Conservation (phyloP, 768 basidiomycete genomes). For the Clathrus columnatus region DNA sequence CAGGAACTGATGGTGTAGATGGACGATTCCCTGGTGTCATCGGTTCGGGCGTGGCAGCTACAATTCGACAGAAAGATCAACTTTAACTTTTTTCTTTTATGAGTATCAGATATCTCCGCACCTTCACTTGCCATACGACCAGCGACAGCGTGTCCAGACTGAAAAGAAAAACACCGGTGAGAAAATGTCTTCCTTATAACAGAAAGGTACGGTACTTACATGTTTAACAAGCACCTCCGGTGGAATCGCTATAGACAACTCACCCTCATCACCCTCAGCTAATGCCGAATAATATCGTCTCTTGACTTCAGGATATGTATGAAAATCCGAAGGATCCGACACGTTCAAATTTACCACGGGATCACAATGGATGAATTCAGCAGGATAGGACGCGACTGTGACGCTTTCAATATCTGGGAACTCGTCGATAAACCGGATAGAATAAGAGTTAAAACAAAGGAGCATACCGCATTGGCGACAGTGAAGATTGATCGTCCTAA, state of each 20-base stretch:
- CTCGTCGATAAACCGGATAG: slow-evolving; percentile 19
- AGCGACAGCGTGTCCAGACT: slow-evolving; percentile 20
- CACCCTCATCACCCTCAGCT: slow-evolving; percentile 89
- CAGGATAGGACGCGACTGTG: slow-evolving; percentile 58
- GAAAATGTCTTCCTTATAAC: slow-evolving; percentile 18
- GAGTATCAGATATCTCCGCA: slow-evolving; percentile 21
- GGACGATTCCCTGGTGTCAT: slow-evolving; percentile 48
- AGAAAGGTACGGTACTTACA: slow-evolving; percentile 33
- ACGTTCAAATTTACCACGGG: slow-evolving; percentile 58
- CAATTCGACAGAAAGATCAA: too few relatives aligned
- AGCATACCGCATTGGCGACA: slow-evolving; percentile 78
- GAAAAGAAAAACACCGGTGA: slow-evolving; percentile 17
- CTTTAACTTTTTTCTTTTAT: neutral
- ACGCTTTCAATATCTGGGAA: slow-evolving; percentile 60
- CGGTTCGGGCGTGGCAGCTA: slow-evolving; percentile 75
- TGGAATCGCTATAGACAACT: slow-evolving; percentile 83
- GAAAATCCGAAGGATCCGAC: slow-evolving; percentile 66
- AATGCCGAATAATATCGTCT: slow-evolving; percentile 84
- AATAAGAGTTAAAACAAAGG: slow-evolving; percentile 10
- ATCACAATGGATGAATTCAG: slow-evolving; percentile 75
- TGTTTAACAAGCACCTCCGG: slow-evolving; percentile 59
- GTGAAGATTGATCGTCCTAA: slow-evolving; percentile 81
- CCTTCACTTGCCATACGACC: slow-evolving; percentile 49
- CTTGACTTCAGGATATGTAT: slow-evolving; percentile 88
- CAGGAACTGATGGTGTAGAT: slow-evolving; percentile 35